Conservation (phyloP, 257 asterid genomes). For the Ajuga chamaepitys region DNA sequence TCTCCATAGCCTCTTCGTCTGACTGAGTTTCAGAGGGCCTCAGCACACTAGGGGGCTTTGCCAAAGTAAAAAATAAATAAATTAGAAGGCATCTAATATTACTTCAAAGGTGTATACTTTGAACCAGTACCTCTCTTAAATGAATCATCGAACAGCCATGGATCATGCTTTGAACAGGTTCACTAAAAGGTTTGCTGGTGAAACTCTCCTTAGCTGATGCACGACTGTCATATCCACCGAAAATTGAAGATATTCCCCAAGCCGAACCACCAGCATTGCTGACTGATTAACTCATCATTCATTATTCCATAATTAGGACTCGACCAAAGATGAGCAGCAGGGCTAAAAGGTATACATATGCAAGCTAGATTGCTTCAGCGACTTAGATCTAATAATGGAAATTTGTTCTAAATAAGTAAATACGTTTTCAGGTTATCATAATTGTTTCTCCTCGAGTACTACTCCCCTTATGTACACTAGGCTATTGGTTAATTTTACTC, state of each 20-base stretch:
- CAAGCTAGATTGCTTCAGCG: neutral
- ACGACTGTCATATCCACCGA: conserved; percentile 57
- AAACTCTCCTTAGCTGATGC: conserved; percentile 48
- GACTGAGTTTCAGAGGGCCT: conserved; percentile 72
- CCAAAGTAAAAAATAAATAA: neutral
- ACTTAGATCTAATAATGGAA: neutral
- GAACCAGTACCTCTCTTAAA: conserved; percentile 56
- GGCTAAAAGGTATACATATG: neutral
- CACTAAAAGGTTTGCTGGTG: conserved; percentile 41
- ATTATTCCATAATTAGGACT: conserved; percentile 1
- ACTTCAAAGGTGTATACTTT: neutral
- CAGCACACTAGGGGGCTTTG: conserved; percentile 76
- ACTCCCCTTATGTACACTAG: neutral
- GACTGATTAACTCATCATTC: conserved; percentile 31
- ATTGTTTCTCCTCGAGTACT: neutral
- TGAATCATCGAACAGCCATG: conserved; percentile 62
- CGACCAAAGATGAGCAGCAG: neutral
- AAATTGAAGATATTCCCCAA: conserved; percentile 89
- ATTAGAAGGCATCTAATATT: neutral
- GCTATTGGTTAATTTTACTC: neutral
- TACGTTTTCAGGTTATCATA: neutral
- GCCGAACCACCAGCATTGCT: conserved; percentile 45
- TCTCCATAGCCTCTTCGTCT: conserved; percentile 63
- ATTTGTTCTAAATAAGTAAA: neutral
- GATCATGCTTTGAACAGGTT: conserved; percentile 50